Evolutionary conservation across 202 grass and related monocot genomes (phyloP).

Genomic region (Cymbopogon flexuosus): DNA sequence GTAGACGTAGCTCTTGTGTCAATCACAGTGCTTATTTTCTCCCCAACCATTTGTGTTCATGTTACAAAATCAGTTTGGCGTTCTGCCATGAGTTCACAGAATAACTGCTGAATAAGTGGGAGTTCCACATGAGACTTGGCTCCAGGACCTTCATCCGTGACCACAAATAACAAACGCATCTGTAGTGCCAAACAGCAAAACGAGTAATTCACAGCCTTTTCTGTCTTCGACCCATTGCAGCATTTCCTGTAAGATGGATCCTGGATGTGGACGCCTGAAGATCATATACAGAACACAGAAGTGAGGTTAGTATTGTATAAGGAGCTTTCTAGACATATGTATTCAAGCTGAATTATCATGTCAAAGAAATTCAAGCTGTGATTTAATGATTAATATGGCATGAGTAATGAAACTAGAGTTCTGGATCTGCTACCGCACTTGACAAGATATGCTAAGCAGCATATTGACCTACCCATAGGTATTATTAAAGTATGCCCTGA

Average conservation of each 20-base stretch:
- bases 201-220: constrained; percentile 11
- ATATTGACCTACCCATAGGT: not conserved
- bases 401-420: not conserved
- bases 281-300: constrained; percentile 1
- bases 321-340: not conserved
- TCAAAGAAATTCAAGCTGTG: not conserved
- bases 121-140: not conserved
- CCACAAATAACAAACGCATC: not conserved
- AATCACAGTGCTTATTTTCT: constrained; percentile 21
- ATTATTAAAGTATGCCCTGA: not conserved
- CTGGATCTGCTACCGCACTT: not conserved
- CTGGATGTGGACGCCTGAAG: constrained; percentile 22
- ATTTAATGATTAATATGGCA: not conserved
- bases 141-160: not conserved
- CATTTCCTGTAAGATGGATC: constrained; percentile 13
- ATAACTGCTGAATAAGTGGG: not conserved
- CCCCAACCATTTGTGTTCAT: not conserved
- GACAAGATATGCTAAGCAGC: not conserved
- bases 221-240: not conserved
- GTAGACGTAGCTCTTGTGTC: not conserved
- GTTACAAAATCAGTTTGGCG: constrained; percentile 29
- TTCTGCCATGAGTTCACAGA: not conserved
- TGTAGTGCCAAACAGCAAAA: not conserved
- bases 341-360: not conserved
- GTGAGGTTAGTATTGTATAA: not conserved